These are phyloP conservation scores for Ascoidea rubescens DNA, from an alignment of 805 yeast genomes.

Conservation along the genomic window DNA sequence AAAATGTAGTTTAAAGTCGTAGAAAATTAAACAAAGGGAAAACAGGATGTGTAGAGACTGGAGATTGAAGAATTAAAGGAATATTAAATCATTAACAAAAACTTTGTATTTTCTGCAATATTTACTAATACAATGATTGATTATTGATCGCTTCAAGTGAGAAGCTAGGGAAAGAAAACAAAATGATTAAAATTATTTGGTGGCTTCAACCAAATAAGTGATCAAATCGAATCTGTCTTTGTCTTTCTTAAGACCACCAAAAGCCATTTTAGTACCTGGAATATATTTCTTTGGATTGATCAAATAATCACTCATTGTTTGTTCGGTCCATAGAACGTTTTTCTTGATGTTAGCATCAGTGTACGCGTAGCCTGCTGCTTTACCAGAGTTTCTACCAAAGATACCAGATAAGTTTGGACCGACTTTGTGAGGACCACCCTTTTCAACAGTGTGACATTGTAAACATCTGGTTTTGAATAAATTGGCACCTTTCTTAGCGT, in stretches of 20 bases:
- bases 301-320: conserved; percentile 87
- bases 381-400: conserved; percentile 85
- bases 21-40: too few species aligned
- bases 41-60: too few species aligned
- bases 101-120: too few species aligned
- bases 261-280: conserved; percentile 99
- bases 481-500: conserved; percentile 91
- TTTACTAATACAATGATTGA: too few species aligned
- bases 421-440: conserved; percentile 95
- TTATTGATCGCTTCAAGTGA: not conserved
- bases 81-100: too few species aligned
- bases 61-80: too few species aligned
- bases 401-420: conserved; percentile 98
- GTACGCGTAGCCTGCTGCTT: conserved; percentile 86
- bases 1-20: too few species aligned
- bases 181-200: conserved; percentile 23
- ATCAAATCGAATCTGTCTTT: conserved; percentile 97
- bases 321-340: conserved; percentile 79
- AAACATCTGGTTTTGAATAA: conserved; percentile 97
- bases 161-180: too few species aligned
- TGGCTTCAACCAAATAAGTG: conserved; percentile 58
- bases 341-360: conserved; percentile 97
- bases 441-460: conserved; percentile 96
- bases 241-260: conserved; percentile 98
- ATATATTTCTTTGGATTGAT: conserved; percentile 99